A percentile compares a stretch with the other conserved stretches of the same genome.
Conservation (phyloP, 2,329 filamentous ascomycete genomes). For the Ceratocystis colombiana region DNA sequence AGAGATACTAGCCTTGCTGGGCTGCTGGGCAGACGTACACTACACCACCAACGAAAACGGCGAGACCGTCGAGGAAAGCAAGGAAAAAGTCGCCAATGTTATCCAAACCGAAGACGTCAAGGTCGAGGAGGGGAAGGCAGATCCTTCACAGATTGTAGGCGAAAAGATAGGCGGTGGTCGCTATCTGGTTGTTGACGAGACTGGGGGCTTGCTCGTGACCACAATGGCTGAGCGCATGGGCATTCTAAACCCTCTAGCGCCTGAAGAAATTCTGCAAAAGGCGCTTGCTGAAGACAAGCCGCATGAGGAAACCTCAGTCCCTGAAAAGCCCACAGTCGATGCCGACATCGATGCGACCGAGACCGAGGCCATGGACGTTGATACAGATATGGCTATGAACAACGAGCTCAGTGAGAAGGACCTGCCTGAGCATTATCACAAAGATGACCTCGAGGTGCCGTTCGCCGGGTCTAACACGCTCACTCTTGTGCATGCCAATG, state of each 20-base stretch:
- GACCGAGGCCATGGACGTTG: constrained; percentile 12
- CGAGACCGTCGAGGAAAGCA: constrained; percentile 27
- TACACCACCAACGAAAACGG: constrained; percentile 42
- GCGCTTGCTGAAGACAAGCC: not conserved
- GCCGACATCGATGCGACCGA: not conserved
- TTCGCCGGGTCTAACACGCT: constrained; percentile 64
- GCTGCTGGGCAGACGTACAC: constrained; percentile 85
- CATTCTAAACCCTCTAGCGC: constrained; percentile 49
- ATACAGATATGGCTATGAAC: not conserved
- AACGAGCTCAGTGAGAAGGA: not conserved
- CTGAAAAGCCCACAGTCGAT: not conserved
- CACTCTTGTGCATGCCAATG: constrained; percentile 69
- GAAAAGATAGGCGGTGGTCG: constrained; percentile 36
- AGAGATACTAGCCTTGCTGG: constrained; percentile 69
- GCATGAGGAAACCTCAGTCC: constrained; percentile 3
- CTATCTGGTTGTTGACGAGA: constrained; percentile 81
- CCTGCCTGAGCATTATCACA: constrained; percentile 26
- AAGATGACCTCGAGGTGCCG: constrained; percentile 50
- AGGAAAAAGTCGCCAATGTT: constrained; percentile 25
- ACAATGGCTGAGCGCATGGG: constrained; percentile 84
- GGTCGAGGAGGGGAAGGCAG: constrained; percentile 26
- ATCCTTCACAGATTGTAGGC: constrained; percentile 11
- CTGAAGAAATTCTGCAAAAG: constrained; percentile 28
- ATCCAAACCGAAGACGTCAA: not conserved
- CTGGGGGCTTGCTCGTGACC: constrained; percentile 69